A percentile compares a stretch with the other conserved stretches of the same genome.
These are phyloP conservation scores for Sechiopsis laciniata DNA, from an alignment of 306 rosid genomes.

Conservation along the genomic window DNA sequence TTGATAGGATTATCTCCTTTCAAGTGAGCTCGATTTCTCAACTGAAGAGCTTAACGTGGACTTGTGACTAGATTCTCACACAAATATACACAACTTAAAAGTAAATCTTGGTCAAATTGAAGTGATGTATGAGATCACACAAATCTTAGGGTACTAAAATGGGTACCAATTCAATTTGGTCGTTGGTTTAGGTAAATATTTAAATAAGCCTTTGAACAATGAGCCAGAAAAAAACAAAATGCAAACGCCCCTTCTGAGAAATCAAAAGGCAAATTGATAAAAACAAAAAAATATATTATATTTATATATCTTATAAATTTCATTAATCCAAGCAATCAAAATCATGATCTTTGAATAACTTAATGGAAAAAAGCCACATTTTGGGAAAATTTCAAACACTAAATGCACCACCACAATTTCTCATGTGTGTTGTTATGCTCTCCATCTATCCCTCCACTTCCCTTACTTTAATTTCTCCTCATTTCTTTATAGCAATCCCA, in stretches of 20 bases:
- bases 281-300: background rate
- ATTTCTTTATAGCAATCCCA: background rate
- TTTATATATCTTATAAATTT: background rate
- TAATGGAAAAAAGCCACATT: background rate
- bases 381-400: background rate
- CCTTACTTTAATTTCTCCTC: background rate
- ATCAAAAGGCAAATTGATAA: slow-evolving; percentile 5
- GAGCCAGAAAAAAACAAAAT: background rate
- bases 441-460: slow-evolving; percentile 14
- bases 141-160: background rate
- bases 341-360: background rate
- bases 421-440: background rate
- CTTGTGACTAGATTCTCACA: no score
- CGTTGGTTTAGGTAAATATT: background rate
- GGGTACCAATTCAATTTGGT: background rate
- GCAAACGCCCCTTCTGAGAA: background rate
- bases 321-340: background rate
- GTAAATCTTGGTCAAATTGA: background rate
- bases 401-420: background rate
- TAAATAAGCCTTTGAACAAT: background rate
- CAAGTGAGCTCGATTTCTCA: no score
- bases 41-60: no score
- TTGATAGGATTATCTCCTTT: no score
- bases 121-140: background rate
- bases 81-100: no score